Percentiles rank a stretch among this genome's conserved stretches.
Evolutionary conservation across 2,329 filamentous ascomycete species (phyloP).

Genomic region (Hypoxylon sp.): DNA sequence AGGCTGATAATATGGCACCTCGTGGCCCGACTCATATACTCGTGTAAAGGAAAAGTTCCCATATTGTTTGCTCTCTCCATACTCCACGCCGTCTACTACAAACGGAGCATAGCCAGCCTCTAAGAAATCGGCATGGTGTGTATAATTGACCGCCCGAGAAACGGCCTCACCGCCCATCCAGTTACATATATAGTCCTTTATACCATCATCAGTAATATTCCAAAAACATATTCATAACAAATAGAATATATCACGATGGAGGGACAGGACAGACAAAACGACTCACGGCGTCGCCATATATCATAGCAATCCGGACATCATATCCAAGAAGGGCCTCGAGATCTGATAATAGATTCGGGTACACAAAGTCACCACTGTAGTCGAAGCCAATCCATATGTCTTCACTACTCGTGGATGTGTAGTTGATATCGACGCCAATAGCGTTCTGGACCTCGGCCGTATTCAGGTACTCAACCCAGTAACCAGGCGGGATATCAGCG

Average conservation of each 20-base stretch:
- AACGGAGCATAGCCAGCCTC: conserved; percentile 81
- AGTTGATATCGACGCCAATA: conserved; percentile 68
- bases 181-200: conserved; percentile 74
- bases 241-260: not conserved
- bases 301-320: conserved; percentile 78
- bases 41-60: conserved; percentile 80
- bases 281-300: conserved; percentile 72
- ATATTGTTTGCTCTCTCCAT: conserved; percentile 80
- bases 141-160: conserved; percentile 72
- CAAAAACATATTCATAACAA: not conserved
- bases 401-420: conserved; percentile 62
- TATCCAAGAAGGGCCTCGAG: conserved; percentile 72
- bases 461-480: conserved; percentile 77
- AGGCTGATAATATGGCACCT: conserved; percentile 73
- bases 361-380: conserved; percentile 73
- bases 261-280: not conserved
- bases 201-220: not conserved
- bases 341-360: conserved; percentile 71
- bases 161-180: conserved; percentile 83
- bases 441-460: conserved; percentile 67
- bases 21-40: conserved; percentile 76
- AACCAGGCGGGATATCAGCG: conserved; percentile 72
- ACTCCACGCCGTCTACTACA: conserved; percentile 76
- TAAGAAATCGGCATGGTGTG: conserved; percentile 70
- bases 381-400: conserved; percentile 64